Conservation (phyloP, 257 asterid species). For the Salvia miltiorrhiza region DNA sequence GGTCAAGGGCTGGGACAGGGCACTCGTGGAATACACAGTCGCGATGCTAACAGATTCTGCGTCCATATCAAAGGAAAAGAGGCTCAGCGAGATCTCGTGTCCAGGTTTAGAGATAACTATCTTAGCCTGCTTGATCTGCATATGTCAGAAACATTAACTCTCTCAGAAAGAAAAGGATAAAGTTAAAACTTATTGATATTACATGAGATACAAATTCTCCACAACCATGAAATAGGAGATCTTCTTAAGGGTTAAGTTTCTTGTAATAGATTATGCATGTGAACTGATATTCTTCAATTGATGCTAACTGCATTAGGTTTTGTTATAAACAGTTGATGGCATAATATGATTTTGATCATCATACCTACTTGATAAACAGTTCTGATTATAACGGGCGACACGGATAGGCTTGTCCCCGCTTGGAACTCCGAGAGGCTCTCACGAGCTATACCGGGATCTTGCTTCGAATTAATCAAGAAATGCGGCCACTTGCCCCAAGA, state of each 20-base stretch:
- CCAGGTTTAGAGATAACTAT: conserved; percentile 53
- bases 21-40: conserved; percentile 71
- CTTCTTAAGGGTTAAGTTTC: too few species aligned
- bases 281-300: too few species aligned
- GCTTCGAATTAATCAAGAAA: conserved; percentile 64
- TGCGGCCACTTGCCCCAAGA: conserved; percentile 97
- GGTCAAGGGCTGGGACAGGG: conserved; percentile 93
- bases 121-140: conserved; percentile 6
- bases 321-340: conserved; percentile 1
- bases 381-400: conserved; percentile 80
- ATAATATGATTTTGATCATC: conserved; percentile 21
- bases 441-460: conserved; percentile 74
- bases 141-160: not conserved
- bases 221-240: too few species aligned
- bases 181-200: too few species aligned
- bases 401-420: conserved; percentile 84
- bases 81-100: conserved; percentile 73
- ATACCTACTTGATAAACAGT: conserved; percentile 37
- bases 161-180: too few species aligned
- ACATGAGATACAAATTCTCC: too few species aligned
- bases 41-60: conserved; percentile 69
- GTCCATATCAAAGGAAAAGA: conserved; percentile 43
- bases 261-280: too few species aligned
- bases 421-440: conserved; percentile 89
- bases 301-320: too few species aligned